Conservation (phyloP, 345 rosid species). For the Cardiospermum halicacabum region DNA sequence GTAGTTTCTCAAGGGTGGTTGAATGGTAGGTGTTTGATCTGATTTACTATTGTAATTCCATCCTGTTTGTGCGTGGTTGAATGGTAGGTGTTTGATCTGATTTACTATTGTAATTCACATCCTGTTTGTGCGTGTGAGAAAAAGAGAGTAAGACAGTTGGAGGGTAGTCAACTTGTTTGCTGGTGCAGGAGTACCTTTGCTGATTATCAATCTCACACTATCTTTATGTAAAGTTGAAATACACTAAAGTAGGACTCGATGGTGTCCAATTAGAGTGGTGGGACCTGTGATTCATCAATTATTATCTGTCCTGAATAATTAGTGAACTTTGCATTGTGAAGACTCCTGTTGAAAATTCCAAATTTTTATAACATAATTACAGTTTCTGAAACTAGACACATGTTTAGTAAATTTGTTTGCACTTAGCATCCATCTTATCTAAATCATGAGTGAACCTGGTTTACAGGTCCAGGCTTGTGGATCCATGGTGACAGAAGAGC, state of each 20-base stretch:
- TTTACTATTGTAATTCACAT: not conserved
- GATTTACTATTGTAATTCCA: not conserved
- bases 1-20: not conserved
- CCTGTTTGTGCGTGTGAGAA: not conserved
- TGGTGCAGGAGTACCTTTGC: not conserved
- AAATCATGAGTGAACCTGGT: not conserved
- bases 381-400: not conserved
- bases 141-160: not conserved
- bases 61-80: not conserved
- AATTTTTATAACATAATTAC: not conserved
- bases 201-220: not conserved
- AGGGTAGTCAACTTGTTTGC: not conserved
- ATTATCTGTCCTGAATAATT: not conserved
- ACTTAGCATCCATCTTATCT: not conserved
- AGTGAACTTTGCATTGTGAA: not conserved
- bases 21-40: not conserved
- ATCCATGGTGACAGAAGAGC: conserved; percentile 98
- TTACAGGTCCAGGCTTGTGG: conserved; percentile 95
- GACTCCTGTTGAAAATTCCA: not conserved
- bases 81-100: not conserved
- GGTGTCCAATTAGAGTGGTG: not conserved
- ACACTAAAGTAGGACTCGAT: not conserved
- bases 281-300: not conserved
- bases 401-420: not conserved
- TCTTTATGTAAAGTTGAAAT: not conserved